Conservation (phyloP, 1,284 basidiomycete species). For the Singerocomus rubriflavus region DNA sequence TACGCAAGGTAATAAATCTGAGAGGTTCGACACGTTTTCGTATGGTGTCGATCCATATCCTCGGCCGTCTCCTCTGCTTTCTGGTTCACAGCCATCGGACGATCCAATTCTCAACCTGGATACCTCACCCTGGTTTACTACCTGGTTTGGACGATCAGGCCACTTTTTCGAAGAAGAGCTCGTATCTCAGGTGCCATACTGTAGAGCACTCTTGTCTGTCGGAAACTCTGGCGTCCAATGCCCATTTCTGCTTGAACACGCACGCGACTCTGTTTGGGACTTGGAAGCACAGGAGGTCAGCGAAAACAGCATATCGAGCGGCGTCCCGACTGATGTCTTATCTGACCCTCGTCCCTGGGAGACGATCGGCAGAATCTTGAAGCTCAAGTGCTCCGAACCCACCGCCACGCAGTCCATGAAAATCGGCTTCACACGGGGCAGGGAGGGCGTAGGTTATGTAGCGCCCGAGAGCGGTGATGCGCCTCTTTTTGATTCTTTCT, state of each 20-base stretch:
- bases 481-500: not conserved
- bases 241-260: not conserved
- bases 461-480: not conserved
- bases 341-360: constrained; percentile 31
- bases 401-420: not conserved
- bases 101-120: constrained; percentile 24
- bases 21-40: not conserved
- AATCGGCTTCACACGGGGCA: constrained; percentile 22
- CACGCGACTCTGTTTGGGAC: not conserved
- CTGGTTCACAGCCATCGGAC: constrained; percentile 14
- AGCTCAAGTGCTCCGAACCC: constrained; percentile 8
- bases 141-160: not conserved
- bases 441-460: constrained; percentile 29
- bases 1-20: not conserved
- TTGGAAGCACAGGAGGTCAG: not conserved
- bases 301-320: not conserved
- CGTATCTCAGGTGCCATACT: too few relatives aligned
- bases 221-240: not conserved
- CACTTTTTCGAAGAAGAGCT: not conserved
- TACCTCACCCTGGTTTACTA: constrained; percentile 18
- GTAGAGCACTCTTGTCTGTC: not conserved
- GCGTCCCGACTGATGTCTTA: constrained; percentile 24
- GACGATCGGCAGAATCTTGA: constrained; percentile 28
- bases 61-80: constrained; percentile 22
- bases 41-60: constrained; percentile 10